These are phyloP conservation scores for Deinandra increscens DNA, from an alignment of 129 eudicot genomes.

Conservation along the genomic window DNA sequence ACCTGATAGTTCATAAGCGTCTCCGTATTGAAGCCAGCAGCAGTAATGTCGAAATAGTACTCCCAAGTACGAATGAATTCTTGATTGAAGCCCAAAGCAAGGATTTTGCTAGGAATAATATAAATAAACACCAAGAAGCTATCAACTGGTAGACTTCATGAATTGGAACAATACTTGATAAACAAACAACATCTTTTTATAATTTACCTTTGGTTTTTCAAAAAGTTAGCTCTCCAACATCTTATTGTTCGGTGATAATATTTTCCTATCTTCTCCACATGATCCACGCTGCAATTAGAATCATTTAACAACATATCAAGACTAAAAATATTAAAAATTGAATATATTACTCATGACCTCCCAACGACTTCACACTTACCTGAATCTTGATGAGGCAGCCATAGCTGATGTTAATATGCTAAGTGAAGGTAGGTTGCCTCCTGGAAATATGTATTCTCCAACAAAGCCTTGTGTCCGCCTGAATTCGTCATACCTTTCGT, in stretches of 20 bases:
- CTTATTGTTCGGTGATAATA: constrained; percentile 70
- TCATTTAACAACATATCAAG: not conserved
- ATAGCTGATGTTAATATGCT: constrained; percentile 69
- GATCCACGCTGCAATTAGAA: constrained; percentile 57
- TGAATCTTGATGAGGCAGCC: constrained; percentile 67
- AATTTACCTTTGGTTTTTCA: constrained; percentile 58
- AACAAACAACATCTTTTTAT: not conserved
- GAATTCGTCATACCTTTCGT: constrained; percentile 60
- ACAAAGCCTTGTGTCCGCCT: constrained; percentile 62
- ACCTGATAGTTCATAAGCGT: constrained; percentile 67
- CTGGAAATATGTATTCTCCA: constrained; percentile 79
- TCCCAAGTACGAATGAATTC: constrained; percentile 82
- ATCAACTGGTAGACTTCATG: not conserved
- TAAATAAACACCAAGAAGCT: not conserved
- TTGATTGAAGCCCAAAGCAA: constrained; percentile 62
- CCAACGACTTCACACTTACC: constrained; percentile 35
- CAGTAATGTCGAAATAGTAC: constrained; percentile 64
- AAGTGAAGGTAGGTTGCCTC: constrained; percentile 67
- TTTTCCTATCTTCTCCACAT: constrained; percentile 62
- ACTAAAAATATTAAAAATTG: no score
- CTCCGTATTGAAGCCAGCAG: constrained; percentile 64
- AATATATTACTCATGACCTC: no score
- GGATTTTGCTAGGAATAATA: constrained; percentile 40
- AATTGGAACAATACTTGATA: not conserved
- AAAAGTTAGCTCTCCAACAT: constrained; percentile 64